phyloP scores from a whole-genome alignment of 1,284 basidiomycete species.

The Ganoderma resinaceum region DNA sequence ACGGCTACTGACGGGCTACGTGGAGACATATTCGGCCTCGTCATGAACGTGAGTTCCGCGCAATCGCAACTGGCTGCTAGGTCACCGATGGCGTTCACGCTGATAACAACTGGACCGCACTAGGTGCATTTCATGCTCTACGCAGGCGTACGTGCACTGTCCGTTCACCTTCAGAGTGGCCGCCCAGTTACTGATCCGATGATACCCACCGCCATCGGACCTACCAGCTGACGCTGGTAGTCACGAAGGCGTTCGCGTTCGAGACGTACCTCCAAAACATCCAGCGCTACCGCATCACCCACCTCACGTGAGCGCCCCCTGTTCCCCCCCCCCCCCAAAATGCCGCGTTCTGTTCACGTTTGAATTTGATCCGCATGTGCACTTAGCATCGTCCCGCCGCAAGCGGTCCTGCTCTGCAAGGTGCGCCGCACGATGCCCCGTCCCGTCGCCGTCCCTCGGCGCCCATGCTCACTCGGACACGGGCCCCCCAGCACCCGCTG shows the following conservation, averaged over 20 bases:
- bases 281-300: constrained; percentile 66
- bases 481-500: constrained; percentile 60
- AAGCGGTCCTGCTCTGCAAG: constrained; percentile 62
- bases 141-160: constrained; percentile 2
- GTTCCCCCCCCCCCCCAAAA: background rate
- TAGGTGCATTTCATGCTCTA: constrained; percentile 1
- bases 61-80: too few species aligned
- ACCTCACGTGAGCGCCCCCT: constrained; percentile 57
- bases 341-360: background rate
- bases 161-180: too few species aligned
- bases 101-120: constrained; percentile 42
- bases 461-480: too few species aligned
- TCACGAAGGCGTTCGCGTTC: constrained; percentile 75
- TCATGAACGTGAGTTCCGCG: too few species aligned
- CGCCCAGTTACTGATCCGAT: too few species aligned
- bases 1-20: too few species aligned
- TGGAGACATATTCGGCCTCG: too few species aligned
- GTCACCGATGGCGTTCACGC: background rate
- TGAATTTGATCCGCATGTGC: constrained; percentile 12
- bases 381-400: constrained; percentile 39
- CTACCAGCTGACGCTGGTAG: constrained; percentile 54
- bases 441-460: too few species aligned
- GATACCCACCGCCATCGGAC: too few species aligned
- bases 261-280: constrained; percentile 71
- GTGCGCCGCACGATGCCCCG: constrained; percentile 40